Evolutionary conservation across 1,139 yeast genomes (phyloP), one percentile per base, ranked within the genome.

Genomic region (Candida glucosophila): DNA sequence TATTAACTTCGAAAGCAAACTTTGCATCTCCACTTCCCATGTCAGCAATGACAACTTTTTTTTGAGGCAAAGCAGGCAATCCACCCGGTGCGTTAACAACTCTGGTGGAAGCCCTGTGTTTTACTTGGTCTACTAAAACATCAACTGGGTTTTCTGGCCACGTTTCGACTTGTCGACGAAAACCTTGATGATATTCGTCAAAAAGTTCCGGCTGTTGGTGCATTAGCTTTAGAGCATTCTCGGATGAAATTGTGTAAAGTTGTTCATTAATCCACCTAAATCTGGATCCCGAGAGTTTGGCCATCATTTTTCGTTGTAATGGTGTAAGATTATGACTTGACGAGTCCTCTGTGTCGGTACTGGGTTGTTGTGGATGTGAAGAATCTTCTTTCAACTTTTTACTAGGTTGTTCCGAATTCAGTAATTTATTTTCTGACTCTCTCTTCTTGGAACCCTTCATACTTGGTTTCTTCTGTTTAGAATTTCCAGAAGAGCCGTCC

Each of bases 21-120:
- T 80, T 81, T 0, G 97, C 97, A 52, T 90, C 98, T 26, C 98
- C 98, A 53, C 98, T 90, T 8, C 98, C 98, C 96, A 90, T 86
- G 56, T 90, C 98, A 0, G 97, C 96, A 29, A 90, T 69, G 2
- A 80, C 85, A 19, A 86, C 77, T 28, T 60, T 58, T 31, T 64
- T 67, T 25, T 48, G 44, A 3, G 58, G 45, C 23, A 69, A 47
- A 11, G 90, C 90, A 2, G 95, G 95, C 31, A 88, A 62, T 2
- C 96, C 97, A 37, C 97, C 97, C 2, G 97, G 96, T 0, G 96
- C 95, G 51, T 80, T 83, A 5, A 86, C 75, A 15, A 77, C 77
- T 48, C 74, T 78, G 16, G 63, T 52, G 0, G 77, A 58, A 6
- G 49, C 54, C 34, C 94, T 67, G 15, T 56, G 54, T 36, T 71